Conservation (phyloP, 768 basidiomycete species). For the Chlorophyllum brunneum region DNA sequence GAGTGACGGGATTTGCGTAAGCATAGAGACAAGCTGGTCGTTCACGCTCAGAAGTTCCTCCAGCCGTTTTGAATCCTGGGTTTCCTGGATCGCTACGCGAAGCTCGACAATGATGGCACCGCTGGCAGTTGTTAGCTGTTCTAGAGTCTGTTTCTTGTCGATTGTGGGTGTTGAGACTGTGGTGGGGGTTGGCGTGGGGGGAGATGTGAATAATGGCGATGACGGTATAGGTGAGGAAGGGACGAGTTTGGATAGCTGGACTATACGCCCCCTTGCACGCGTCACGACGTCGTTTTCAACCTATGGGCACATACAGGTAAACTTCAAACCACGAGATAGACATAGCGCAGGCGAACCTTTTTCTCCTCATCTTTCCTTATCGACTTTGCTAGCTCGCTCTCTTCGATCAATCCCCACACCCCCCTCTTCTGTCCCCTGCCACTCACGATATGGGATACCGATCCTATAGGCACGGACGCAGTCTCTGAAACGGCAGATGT, state of each 20-base stretch:
- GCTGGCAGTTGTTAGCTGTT: conserved; percentile 43
- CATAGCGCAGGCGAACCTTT: conserved; percentile 31
- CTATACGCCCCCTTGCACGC: conserved; percentile 42
- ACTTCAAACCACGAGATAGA: neutral
- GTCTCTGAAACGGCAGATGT: neutral
- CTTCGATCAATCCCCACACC: conserved; percentile 83
- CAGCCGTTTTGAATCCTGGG: conserved; percentile 55
- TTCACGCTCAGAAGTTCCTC: conserved; percentile 69
- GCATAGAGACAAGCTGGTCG: conserved; percentile 58
- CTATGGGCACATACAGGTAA: too few species aligned
- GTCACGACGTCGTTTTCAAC: conserved; percentile 42
- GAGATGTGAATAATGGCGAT: conserved; percentile 18
- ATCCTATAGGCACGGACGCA: conserved; percentile 1
- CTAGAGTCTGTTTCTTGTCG: conserved; percentile 9
- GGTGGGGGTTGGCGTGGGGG: neutral
- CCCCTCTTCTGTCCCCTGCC: conserved; percentile 62
- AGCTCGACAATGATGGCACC: conserved; percentile 51
- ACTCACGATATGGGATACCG: conserved; percentile 23
- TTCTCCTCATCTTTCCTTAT: conserved; percentile 57
- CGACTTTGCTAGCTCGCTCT: conserved; percentile 74
- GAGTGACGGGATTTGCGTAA: conserved; percentile 43
- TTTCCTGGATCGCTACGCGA: conserved; percentile 44
- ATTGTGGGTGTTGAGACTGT: conserved; percentile 2
- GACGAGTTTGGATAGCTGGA: conserved; percentile 32
- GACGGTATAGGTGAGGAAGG: conserved; percentile 13